Evolutionary conservation across 441 rosid genomes (phyloP), one percentile per base, ranked within the genome.

Genomic region (Corymbia calophylla): DNA sequence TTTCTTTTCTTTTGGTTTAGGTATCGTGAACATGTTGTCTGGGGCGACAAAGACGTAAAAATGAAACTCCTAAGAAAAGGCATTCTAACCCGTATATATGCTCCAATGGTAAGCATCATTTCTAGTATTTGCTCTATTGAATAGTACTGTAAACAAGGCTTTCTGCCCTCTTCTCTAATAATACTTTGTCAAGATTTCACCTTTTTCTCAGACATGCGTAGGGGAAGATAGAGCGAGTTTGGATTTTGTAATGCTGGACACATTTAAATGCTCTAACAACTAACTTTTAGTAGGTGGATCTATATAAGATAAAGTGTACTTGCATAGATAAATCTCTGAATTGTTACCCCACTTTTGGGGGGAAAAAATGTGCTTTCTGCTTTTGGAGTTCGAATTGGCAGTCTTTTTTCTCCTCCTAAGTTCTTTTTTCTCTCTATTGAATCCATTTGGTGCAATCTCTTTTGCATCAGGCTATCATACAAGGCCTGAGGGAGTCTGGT

Each of bases 21-120:
- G 97, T 96, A 96, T 84, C 96, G 87, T 86, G 98, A 94, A 60
- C 98, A 96, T 56, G 93, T 96, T 87, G 96, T 96, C 39, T 96
- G 98, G 98, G 95, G 93, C 0, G 96, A 96, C 92, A 96, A 95
- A 93, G 98, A 95, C 44, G 88, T 94, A 77, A 96, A 94, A 92
- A 86, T 94, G 81, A 96, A 95, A 87, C 98, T 96, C 86, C 91
- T 95, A 21, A 93, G 93, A 86, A 96, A 94, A 94, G 97, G 97
- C 53, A 93, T 96, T 86, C 93, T 96, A 88, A 93, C 96, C 86
- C 96, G 96, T 82, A 92, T 96, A 82, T 94, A 96, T 91, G 92
- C 97, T 87, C 98, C 98, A 86, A 94, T 94, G 98, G 98, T 96
- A 93, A 94, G 35, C 88, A 32, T 51, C 77, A 87, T 53, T 89